Evolutionary conservation across 2,329 filamentous ascomycete species (phyloP).

Genomic region (Emericellopsis cladophorae): DNA sequence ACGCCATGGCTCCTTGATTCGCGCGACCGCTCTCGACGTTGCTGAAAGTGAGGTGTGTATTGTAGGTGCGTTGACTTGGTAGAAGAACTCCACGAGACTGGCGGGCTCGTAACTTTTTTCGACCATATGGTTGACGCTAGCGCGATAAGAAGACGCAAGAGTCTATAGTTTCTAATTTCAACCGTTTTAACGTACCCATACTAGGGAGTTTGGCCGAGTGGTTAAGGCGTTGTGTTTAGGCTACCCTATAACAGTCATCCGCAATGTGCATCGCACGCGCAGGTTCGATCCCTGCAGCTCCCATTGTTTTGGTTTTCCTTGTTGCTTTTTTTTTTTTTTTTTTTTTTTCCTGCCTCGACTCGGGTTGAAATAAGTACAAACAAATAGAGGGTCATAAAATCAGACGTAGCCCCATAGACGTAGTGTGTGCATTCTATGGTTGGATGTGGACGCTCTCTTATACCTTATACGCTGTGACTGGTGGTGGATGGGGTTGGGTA

Average conservation of each 20-base stretch:
- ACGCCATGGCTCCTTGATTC: constrained; percentile 17
- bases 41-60: neutral
- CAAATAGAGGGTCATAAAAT: too few species aligned
- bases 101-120: neutral
- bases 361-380: neutral
- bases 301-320: constrained; percentile 12
- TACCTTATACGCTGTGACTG: too few species aligned
- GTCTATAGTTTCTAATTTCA: constrained; percentile 1
- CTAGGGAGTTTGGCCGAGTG: constrained; percentile 36
- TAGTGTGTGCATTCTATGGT: too few species aligned
- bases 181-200: neutral
- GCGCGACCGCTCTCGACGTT: neutral
- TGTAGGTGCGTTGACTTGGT: neutral
- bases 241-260: constrained; percentile 13
- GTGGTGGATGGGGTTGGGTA: too few species aligned
- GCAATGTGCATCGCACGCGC: constrained; percentile 30
- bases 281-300: constrained; percentile 39
- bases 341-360: neutral
- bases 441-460: too few species aligned
- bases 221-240: constrained; percentile 46
- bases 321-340: constrained; percentile 5
- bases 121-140: too few species aligned
- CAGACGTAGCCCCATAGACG: too few species aligned
- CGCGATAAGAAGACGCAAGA: too few species aligned
- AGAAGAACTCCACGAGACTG: neutral